Evolutionary conservation across 75 land plant genomes (phyloP).

Genomic region (Picea sitchensis): DNA sequence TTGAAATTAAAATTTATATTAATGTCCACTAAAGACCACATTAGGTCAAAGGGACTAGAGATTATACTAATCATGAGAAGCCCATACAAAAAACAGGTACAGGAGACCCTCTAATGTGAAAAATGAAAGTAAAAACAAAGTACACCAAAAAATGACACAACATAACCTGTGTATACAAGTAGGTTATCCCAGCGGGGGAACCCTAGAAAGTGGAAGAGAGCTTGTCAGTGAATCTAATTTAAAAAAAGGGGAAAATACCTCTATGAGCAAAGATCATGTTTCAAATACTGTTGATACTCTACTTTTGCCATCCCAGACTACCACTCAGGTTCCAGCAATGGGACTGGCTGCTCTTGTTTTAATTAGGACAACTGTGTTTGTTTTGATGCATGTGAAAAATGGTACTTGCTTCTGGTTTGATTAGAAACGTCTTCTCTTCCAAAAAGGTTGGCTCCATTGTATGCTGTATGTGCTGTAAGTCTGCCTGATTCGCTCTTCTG

Average conservation of each 20-base stretch:
- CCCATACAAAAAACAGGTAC: no score
- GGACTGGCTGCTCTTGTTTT: neutral
- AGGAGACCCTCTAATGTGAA: no score
- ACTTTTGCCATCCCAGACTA: neutral
- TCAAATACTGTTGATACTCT: neutral
- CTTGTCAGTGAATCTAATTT: conserved; percentile 6
- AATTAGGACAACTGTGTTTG: conserved; percentile 70
- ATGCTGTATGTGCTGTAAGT: conserved; percentile 95
- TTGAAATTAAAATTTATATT: no score
- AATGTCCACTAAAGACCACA: no score
- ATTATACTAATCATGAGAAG: no score
- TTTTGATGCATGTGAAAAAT: conserved; percentile 78
- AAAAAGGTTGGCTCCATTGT: conserved; percentile 69
- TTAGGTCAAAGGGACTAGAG: no score
- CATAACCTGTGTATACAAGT: no score
- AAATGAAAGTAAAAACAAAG: no score
- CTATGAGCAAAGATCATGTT: conserved; percentile 12
- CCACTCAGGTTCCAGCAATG: neutral
- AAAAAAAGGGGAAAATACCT: conserved; percentile 3
- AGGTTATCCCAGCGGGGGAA: no score
- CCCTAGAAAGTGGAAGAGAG: neutral
- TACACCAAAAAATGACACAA: no score
- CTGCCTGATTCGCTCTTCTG: neutral
- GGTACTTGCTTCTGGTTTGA: conserved; percentile 74
- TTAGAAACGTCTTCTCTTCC: conserved; percentile 39